phyloP scores from a whole-genome alignment of 345 rosid genomes.

The Boechera divaricarpa region DNA sequence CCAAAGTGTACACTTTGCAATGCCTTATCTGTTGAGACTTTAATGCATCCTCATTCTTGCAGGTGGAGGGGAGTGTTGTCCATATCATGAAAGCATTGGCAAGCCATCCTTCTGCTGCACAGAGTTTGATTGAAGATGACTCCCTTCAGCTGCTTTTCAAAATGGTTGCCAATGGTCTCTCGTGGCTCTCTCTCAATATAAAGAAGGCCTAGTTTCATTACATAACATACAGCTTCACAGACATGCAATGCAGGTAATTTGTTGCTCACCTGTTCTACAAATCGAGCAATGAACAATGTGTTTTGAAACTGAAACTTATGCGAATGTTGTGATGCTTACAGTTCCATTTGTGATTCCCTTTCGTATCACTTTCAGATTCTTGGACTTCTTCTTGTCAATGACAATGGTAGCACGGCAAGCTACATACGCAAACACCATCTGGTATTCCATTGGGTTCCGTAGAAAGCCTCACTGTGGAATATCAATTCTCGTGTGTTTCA shows the following conservation, averaged over 20 bases:
- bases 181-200: slow-evolving; percentile 63
- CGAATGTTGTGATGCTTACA: slow-evolving; percentile 25
- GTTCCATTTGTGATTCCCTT: slow-evolving; percentile 29
- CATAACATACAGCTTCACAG: slow-evolving; percentile 87
- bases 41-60: slow-evolving; percentile 39
- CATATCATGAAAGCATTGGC: slow-evolving; percentile 95
- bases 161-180: slow-evolving; percentile 82
- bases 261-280: slow-evolving; percentile 9
- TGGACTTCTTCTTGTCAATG: slow-evolving; percentile 89
- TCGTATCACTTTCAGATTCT: slow-evolving; percentile 63
- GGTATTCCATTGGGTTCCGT: slow-evolving; percentile 56
- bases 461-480: slow-evolving; percentile 22
- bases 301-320: slow-evolving; percentile 20
- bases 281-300: background rate
- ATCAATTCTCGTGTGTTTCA: slow-evolving; percentile 15
- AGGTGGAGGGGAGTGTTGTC: slow-evolving; percentile 88
- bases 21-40: slow-evolving; percentile 12
- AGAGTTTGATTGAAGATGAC: slow-evolving; percentile 92
- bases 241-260: slow-evolving; percentile 93
- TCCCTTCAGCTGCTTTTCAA: slow-evolving; percentile 83
- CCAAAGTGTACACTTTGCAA: slow-evolving; percentile 8
- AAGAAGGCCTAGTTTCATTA: slow-evolving; percentile 68
- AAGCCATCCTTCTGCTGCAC: slow-evolving; percentile 86
- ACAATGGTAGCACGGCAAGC: slow-evolving; percentile 91
- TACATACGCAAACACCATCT: slow-evolving; percentile 86